Percentiles rank a stretch among this genome's conserved stretches.
These are phyloP conservation scores for Beauveria varroae DNA, from an alignment of 2,329 filamentous ascomycete genomes.

Conservation along the genomic window DNA sequence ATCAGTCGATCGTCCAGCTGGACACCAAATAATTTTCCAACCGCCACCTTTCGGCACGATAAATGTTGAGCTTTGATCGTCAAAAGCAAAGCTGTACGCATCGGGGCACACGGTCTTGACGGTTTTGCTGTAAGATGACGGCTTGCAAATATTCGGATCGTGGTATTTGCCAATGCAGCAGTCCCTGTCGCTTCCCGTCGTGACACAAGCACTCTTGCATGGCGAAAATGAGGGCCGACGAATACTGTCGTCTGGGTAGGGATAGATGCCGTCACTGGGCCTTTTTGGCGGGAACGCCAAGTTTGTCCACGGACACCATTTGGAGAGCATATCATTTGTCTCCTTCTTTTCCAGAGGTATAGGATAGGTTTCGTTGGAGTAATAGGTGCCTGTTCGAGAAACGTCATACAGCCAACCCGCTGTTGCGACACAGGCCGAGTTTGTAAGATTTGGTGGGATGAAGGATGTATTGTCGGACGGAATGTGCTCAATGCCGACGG, in stretches of 20 bases:
- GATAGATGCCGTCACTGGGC: slow-evolving; percentile 69
- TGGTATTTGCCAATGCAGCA: slow-evolving; percentile 69
- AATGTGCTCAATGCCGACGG: slow-evolving; percentile 55
- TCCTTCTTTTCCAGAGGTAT: slow-evolving; percentile 58
- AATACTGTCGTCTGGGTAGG: slow-evolving; percentile 71
- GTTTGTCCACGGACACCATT: slow-evolving; percentile 77
- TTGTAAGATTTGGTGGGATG: slow-evolving; percentile 69
- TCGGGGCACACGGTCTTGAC: slow-evolving; percentile 76
- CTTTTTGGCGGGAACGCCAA: slow-evolving; percentile 60
- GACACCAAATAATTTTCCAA: slow-evolving; percentile 75
- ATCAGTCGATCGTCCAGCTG: slow-evolving; percentile 51
- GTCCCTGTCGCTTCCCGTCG: slow-evolving; percentile 57
- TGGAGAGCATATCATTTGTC: slow-evolving; percentile 47
- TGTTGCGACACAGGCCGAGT: slow-evolving; percentile 69
- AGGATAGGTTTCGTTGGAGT: slow-evolving; percentile 58
- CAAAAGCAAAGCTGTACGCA: slow-evolving; percentile 71
- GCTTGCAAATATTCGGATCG: slow-evolving; percentile 54
- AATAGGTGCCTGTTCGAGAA: slow-evolving; percentile 46
- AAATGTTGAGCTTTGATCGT: slow-evolving; percentile 52
- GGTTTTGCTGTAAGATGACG: slow-evolving; percentile 58
- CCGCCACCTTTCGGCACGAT: slow-evolving; percentile 61
- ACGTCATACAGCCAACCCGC: slow-evolving; percentile 50
- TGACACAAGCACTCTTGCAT: slow-evolving; percentile 69
- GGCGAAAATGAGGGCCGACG: slow-evolving; percentile 66
- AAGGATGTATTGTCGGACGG: slow-evolving; percentile 54